These are phyloP conservation scores for Boletus sp. DNA, from an alignment of 768 basidiomycete genomes.

Conservation along the genomic window DNA sequence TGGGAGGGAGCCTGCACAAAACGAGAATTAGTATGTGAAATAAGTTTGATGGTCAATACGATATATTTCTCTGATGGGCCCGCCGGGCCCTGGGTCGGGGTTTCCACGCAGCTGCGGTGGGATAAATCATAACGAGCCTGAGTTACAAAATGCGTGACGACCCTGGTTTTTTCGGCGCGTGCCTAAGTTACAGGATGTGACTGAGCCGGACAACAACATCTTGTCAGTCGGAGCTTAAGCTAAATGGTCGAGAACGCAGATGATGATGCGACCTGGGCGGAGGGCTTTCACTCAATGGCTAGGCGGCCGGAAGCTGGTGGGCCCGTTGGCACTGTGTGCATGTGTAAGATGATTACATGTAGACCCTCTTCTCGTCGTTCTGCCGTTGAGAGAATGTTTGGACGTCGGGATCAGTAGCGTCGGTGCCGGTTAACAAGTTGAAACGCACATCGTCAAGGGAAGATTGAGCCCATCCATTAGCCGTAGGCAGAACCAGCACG, in stretches of 20 bases:
- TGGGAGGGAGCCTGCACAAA: neutral
- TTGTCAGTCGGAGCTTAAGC: constrained; percentile 20
- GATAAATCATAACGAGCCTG: no score
- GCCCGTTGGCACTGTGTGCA: neutral
- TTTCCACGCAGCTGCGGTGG: constrained; percentile 20
- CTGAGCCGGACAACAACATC: neutral
- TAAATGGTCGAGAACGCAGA: constrained; percentile 15
- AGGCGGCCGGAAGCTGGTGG: constrained; percentile 10
- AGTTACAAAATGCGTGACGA: constrained; percentile 14
- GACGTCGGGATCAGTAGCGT: constrained; percentile 13
- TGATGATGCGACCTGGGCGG: constrained; percentile 29
- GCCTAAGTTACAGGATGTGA: constrained; percentile 9
- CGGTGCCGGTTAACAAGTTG: constrained; percentile 19
- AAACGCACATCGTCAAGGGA: neutral
- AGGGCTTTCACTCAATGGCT: constrained; percentile 12
- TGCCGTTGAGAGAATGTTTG: neutral
- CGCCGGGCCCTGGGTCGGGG: constrained; percentile 4
- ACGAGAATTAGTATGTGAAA: constrained; percentile 5
- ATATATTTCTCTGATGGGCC: constrained; percentile 14
- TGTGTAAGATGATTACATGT: neutral
- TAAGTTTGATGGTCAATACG: constrained; percentile 1
- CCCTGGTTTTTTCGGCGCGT: constrained; percentile 19
- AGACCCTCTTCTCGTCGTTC: neutral
- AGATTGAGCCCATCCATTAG: constrained; percentile 4
- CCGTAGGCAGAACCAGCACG: constrained; percentile 27